Evolutionary conservation across 176 grass and related monocot genomes (phyloP).

Genomic region (Eragrostis curvula): DNA sequence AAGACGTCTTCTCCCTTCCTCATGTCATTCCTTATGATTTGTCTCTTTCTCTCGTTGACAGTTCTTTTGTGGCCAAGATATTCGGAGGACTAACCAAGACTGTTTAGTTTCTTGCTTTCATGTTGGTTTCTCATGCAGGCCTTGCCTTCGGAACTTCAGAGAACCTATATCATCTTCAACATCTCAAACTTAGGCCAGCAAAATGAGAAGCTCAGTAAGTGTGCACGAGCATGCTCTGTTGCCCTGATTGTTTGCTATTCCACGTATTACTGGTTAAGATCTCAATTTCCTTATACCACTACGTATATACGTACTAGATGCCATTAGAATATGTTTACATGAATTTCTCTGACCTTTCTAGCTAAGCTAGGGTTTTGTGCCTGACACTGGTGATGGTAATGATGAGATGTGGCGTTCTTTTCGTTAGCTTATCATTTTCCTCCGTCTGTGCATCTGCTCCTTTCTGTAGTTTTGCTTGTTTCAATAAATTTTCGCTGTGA

Average conservation of each 20-base stretch:
- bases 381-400: conserved; percentile 39
- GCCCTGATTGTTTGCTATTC: conserved; percentile 10
- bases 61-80: background rate
- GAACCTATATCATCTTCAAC: background rate
- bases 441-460: background rate
- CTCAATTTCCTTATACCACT: background rate
- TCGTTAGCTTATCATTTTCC: conserved; percentile 40
- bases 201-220: background rate
- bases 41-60: background rate
- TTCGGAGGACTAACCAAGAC: background rate
- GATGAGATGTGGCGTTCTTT: conserved; percentile 53
- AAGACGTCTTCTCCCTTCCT: background rate
- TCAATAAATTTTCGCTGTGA: conserved; percentile 39
- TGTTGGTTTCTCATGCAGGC: background rate
- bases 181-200: background rate
- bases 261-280: conserved; percentile 1
- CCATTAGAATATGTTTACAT: background rate
- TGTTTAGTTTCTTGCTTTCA: background rate
- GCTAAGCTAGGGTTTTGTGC: conserved; percentile 61
- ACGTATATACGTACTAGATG: no score
- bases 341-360: conserved; percentile 10
- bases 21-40: conserved; percentile 14
- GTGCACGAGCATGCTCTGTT: background rate
- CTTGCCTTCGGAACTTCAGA: conserved; percentile 5
- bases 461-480: conserved; percentile 26